Percentiles rank a stretch among this genome's conserved stretches.
phyloP scores from a whole-genome alignment of 2,329 filamentous ascomycete species.

The Curvularia hawaiiensis region DNA sequence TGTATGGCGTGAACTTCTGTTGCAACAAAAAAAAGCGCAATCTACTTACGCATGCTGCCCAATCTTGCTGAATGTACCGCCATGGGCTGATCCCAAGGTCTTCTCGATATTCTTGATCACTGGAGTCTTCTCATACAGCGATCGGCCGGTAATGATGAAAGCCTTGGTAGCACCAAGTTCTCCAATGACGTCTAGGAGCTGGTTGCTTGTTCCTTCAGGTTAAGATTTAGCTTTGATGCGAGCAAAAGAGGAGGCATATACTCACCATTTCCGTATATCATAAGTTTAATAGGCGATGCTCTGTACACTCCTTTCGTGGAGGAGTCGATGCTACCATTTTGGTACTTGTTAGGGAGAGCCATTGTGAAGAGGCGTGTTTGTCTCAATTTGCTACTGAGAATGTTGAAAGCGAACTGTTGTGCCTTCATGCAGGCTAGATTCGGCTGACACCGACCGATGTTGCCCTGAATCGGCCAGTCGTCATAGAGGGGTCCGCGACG shows the following conservation, averaged over 20 bases:
- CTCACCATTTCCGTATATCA: conserved; percentile 45
- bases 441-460: conserved; percentile 12
- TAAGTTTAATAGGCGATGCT: conserved; percentile 45
- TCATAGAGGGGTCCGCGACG: conserved; percentile 36
- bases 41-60: conserved; percentile 58
- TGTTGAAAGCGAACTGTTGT: conserved; percentile 8
- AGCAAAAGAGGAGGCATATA: neutral
- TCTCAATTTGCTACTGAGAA: conserved; percentile 5
- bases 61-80: conserved; percentile 61
- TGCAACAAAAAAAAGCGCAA: neutral
- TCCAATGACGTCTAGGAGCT: conserved; percentile 37
- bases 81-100: conserved; percentile 54
- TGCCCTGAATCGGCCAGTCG: conserved; percentile 26
- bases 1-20: conserved; percentile 21
- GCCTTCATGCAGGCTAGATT: conserved; percentile 12
- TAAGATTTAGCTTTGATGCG: conserved; percentile 4
- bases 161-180: conserved; percentile 54
- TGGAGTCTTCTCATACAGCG: conserved; percentile 59
- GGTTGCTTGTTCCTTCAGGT: conserved; percentile 39
- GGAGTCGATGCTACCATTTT: conserved; percentile 44
- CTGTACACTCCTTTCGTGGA: conserved; percentile 41
- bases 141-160: conserved; percentile 61
- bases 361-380: conserved; percentile 20
- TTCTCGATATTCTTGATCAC: conserved; percentile 60
- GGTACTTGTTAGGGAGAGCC: conserved; percentile 42